phyloP scores from a whole-genome alignment of 805 yeast species.

The Pichia cabralensis region DNA sequence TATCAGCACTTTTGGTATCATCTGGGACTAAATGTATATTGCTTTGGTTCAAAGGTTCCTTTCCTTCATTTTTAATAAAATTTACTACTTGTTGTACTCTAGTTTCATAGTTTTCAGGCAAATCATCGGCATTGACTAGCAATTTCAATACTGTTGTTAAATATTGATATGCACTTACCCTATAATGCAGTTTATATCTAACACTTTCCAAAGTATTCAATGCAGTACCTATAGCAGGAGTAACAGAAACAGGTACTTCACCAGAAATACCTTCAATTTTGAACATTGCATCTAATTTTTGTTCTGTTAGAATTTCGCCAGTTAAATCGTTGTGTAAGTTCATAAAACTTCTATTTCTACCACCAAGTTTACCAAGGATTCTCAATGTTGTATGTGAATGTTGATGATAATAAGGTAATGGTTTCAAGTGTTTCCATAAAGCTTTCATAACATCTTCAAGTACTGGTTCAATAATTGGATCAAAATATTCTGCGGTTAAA shows the following conservation, averaged over 20 bases:
- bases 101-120: conserved; percentile 34
- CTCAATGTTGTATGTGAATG: conserved; percentile 92
- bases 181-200: conserved; percentile 50
- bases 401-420: conserved; percentile 89
- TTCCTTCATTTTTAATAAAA: conserved; percentile 28
- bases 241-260: conserved; percentile 62
- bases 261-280: conserved; percentile 57
- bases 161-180: conserved; percentile 70
- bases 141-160: conserved; percentile 56
- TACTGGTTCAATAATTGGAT: conserved; percentile 94
- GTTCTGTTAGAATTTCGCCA: conserved; percentile 42
- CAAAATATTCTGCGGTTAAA: conserved; percentile 91
- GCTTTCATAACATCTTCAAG: conserved; percentile 91
- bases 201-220: conserved; percentile 64
- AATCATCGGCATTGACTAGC: conserved; percentile 46
- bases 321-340: conserved; percentile 63
- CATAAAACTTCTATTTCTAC: conserved; percentile 82
- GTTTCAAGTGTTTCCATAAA: conserved; percentile 80
- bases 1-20: conserved; percentile 36
- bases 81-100: conserved; percentile 42
- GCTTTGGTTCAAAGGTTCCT: conserved; percentile 14
- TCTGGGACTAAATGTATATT: conserved; percentile 26
- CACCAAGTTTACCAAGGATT: conserved; percentile 91
- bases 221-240: conserved; percentile 79
- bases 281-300: conserved; percentile 60